Conservation (phyloP, 306 rosid genomes). For the Boehmeria nivea region DNA sequence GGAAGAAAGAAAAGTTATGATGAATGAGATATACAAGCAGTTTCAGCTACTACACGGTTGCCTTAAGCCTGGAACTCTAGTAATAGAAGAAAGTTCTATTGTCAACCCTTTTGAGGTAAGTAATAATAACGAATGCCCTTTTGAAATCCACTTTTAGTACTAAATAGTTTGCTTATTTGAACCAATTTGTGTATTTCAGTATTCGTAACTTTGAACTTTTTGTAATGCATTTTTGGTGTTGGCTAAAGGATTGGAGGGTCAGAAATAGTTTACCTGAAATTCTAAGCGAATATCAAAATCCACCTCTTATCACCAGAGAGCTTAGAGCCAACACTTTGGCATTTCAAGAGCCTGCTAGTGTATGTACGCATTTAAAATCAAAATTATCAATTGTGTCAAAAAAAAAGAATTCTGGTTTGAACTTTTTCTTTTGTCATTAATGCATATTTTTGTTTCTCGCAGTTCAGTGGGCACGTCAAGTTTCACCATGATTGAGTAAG, state of each 20-base stretch:
- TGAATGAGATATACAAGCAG: slow-evolving; percentile 29
- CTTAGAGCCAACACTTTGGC: slow-evolving; percentile 17
- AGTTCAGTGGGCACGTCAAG: slow-evolving; percentile 1
- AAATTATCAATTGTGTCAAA: background rate
- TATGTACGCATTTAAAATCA: background rate
- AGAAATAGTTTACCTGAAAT: slow-evolving; percentile 20
- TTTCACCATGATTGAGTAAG: slow-evolving; percentile 4
- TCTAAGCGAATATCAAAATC: slow-evolving; percentile 6
- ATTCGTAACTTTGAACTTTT: background rate
- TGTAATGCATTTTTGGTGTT: background rate
- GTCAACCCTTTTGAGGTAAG: slow-evolving; percentile 18
- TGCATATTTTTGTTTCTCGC: background rate
- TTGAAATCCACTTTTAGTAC: no score
- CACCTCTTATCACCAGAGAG: slow-evolving; percentile 28
- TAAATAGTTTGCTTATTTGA: background rate
- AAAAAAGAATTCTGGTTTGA: background rate
- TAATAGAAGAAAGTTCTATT: slow-evolving; percentile 8
- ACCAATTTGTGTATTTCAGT: background rate
- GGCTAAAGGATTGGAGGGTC: slow-evolving; percentile 22
- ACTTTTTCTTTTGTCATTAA: background rate
- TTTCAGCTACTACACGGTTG: slow-evolving; percentile 20
- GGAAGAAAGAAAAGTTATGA: slow-evolving; percentile 31
- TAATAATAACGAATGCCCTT: no score
- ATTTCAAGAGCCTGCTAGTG: slow-evolving; percentile 20
- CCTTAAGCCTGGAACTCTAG: slow-evolving; percentile 12